Conservation (phyloP, 2,329 filamentous ascomycete species). For the Chaetomium olivaceum region DNA sequence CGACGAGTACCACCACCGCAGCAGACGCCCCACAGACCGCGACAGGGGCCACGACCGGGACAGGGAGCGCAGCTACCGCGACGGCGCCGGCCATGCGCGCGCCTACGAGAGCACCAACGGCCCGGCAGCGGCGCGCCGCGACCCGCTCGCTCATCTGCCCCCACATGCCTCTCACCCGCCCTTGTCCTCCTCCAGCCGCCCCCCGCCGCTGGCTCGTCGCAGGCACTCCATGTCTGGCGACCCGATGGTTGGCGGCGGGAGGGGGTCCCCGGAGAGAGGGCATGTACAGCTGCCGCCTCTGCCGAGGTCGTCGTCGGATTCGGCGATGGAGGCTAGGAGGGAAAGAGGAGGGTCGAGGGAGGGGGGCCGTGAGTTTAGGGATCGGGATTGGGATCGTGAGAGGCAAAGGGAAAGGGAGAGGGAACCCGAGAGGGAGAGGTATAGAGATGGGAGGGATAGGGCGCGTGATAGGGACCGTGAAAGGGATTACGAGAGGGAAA, state of each 20-base stretch:
- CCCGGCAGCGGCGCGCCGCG: not conserved
- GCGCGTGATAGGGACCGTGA: conserved; percentile 11
- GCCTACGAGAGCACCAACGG: conserved; percentile 12
- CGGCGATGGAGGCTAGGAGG: not conserved
- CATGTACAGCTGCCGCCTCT: not conserved
- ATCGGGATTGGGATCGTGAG: not conserved
- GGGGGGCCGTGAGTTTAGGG: not conserved
- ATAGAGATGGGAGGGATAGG: conserved; percentile 3
- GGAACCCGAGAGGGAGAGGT: conserved; percentile 6
- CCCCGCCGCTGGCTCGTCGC: not conserved
- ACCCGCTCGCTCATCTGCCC: not conserved
- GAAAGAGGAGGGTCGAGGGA: not conserved
- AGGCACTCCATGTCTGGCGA: not conserved
- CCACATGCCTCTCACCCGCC: not conserved
- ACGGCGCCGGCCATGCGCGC: not conserved
- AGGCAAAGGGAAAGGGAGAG: conserved; percentile 5
- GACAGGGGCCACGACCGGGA: conserved; percentile 1
- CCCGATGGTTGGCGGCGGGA: not conserved
- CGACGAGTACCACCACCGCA: not conserved
- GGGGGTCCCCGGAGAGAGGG: not conserved
- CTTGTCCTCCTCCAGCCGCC: not conserved
- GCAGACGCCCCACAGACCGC: not conserved
- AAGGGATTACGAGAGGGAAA: not conserved
- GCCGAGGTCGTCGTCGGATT: conserved; percentile 5
- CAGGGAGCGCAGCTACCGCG: not conserved